Conservation (phyloP, 2,329 filamentous ascomycete genomes). For the Fusarium tjaetaba region DNA sequence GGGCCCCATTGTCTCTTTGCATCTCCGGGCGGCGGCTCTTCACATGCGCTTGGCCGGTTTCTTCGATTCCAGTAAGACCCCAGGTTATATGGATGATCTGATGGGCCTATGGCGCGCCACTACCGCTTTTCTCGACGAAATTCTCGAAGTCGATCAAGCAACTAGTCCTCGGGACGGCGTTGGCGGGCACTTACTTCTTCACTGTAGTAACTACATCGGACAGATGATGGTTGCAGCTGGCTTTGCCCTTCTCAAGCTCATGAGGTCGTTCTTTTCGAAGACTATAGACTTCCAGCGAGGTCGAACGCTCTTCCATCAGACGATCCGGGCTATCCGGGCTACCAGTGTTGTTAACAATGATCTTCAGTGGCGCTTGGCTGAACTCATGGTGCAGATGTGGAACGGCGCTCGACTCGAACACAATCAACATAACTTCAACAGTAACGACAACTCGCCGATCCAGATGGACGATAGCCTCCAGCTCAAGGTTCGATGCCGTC, state of each 20-base stretch:
- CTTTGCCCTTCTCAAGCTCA: slow-evolving; percentile 80
- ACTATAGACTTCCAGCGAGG: slow-evolving; percentile 76
- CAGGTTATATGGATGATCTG: slow-evolving; percentile 77
- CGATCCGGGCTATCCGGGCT: slow-evolving; percentile 74
- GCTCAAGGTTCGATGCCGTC: slow-evolving; percentile 82
- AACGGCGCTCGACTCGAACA: slow-evolving; percentile 70
- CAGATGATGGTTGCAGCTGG: slow-evolving; percentile 87
- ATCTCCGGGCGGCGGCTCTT: slow-evolving; percentile 77
- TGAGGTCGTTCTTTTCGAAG: slow-evolving; percentile 78
- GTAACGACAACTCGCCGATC: slow-evolving; percentile 60
- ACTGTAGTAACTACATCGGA: slow-evolving; percentile 80
- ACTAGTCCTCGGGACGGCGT: slow-evolving; percentile 57
- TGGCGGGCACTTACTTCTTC: slow-evolving; percentile 67
- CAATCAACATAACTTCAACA: slow-evolving; percentile 57
- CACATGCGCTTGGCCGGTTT: slow-evolving; percentile 83
- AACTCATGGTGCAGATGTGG: slow-evolving; percentile 90
- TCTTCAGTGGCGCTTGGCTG: slow-evolving; percentile 79
- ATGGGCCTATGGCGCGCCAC: slow-evolving; percentile 80
- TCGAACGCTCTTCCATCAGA: slow-evolving; percentile 74
- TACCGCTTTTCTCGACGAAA: slow-evolving; percentile 73
- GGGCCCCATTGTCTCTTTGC: slow-evolving; percentile 69
- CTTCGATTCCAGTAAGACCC: slow-evolving; percentile 79
- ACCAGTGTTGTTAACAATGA: slow-evolving; percentile 83
- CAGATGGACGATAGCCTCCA: slow-evolving; percentile 76
- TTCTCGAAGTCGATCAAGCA: slow-evolving; percentile 64